phyloP scores from a whole-genome alignment of 805 yeast genomes.

The Candida parachauliodes region DNA sequence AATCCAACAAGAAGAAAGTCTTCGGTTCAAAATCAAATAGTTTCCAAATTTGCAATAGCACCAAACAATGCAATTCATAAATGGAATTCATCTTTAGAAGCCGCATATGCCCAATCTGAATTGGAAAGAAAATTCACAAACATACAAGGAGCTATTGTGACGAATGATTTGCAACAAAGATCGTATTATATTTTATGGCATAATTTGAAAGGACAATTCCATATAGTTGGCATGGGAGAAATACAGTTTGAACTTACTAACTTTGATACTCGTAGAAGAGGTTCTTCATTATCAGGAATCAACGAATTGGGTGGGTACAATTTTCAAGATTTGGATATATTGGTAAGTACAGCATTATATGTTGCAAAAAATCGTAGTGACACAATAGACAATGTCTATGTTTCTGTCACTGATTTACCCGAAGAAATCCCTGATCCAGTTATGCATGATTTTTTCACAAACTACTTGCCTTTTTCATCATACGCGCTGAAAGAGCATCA shows the following conservation, averaged over 20 bases:
- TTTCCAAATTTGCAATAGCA: conserved; percentile 32
- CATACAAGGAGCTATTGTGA: conserved; percentile 35
- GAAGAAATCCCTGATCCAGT: conserved; percentile 30
- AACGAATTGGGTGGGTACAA: conserved; percentile 40
- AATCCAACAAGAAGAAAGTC: conserved; percentile 18
- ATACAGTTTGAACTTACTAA: conserved; percentile 16
- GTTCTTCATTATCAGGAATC: conserved; percentile 35
- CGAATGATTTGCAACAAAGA: conserved; percentile 36
- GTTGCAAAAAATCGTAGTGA: conserved; percentile 20
- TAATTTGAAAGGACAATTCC: conserved; percentile 14
- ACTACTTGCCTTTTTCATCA: conserved; percentile 23
- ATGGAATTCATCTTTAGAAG: conserved; percentile 7
- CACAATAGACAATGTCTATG: conserved; percentile 12
- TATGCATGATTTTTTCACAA: conserved; percentile 33
- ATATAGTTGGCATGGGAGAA: conserved; percentile 35
- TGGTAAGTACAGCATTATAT: conserved; percentile 26
- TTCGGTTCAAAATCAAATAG: conserved; percentile 19
- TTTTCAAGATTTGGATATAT: conserved; percentile 37
- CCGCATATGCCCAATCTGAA: conserved; percentile 10
- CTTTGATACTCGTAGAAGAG: conserved; percentile 19
- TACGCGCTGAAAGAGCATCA: conserved; percentile 6
- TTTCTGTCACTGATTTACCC: conserved; percentile 32
- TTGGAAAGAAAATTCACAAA: conserved; percentile 14
- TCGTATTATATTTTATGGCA: conserved; percentile 34
- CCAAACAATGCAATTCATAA: conserved; percentile 17